Conservation (phyloP, 108 stramenopile species). For the Pseudonitzschia delicatissima region DNA sequence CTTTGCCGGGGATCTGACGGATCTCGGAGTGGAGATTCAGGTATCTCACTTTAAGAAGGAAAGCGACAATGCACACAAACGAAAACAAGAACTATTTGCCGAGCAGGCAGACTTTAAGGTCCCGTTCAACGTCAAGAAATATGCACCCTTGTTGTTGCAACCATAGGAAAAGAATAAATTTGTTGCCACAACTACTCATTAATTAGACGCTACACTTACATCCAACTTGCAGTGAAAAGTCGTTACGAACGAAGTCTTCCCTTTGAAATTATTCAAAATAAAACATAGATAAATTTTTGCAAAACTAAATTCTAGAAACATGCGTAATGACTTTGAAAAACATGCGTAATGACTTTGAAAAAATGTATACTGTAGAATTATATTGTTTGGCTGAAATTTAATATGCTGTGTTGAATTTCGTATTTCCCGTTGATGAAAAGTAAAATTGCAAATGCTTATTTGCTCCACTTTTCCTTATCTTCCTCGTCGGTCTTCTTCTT, state of each 20-base stretch:
- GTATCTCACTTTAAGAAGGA: slow-evolving; percentile 30
- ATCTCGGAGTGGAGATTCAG: slow-evolving; percentile 84
- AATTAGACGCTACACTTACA: too few relatives aligned
- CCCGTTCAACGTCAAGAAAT: slow-evolving; percentile 60
- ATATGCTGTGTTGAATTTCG: too few relatives aligned
- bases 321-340: too few relatives aligned
- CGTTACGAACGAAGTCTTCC: background rate
- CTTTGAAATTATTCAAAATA: background rate
- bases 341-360: too few relatives aligned
- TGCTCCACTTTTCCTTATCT: slow-evolving; percentile 4
- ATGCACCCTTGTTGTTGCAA: slow-evolving; percentile 32
- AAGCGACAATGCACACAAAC: slow-evolving; percentile 38
- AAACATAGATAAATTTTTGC: too few relatives aligned
- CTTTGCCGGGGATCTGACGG: slow-evolving; percentile 83
- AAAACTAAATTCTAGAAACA: too few relatives aligned
- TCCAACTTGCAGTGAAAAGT: background rate
- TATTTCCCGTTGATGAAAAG: too few relatives aligned
- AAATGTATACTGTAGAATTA: too few relatives aligned
- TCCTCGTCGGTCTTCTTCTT: slow-evolving; percentile 4
- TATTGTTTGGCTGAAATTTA: too few relatives aligned
- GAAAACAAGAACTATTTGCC: slow-evolving; percentile 48
- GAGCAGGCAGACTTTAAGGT: slow-evolving; percentile 42
- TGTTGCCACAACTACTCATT: too few relatives aligned
- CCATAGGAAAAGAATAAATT: background rate
- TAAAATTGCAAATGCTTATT: too few relatives aligned